Percentiles rank a stretch among this genome's conserved stretches.
These are phyloP conservation scores for Conticribra weissflogii DNA, from an alignment of 108 stramenopile genomes.

Conservation along the genomic window DNA sequence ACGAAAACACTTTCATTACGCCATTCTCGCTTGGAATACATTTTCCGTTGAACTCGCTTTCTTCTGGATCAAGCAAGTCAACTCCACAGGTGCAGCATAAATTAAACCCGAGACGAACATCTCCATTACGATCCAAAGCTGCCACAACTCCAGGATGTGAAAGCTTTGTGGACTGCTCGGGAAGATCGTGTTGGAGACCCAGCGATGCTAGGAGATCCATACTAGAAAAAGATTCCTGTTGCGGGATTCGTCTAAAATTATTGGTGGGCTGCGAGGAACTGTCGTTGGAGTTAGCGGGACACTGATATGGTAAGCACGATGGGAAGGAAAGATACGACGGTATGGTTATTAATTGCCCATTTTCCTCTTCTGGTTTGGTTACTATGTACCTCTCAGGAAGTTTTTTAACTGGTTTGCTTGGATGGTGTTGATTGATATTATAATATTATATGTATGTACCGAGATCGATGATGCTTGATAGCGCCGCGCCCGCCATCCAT, in stretches of 20 bases:
- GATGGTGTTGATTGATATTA: no score
- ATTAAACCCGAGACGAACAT: constrained; percentile 41
- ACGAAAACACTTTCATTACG: constrained; percentile 17
- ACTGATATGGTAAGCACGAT: no score
- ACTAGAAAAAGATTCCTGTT: constrained; percentile 8
- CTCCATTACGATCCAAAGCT: constrained; percentile 31
- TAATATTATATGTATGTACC: no score
- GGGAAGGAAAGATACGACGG: no score
- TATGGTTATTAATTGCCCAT: no score
- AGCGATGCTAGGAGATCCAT: constrained; percentile 77
- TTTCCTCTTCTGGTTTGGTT: no score
- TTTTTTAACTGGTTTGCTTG: no score
- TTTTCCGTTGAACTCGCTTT: constrained; percentile 41
- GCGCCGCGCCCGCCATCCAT: no score
- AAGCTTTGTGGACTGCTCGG: constrained; percentile 66
- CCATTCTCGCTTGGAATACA: background rate
- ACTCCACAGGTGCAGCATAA: constrained; percentile 37
- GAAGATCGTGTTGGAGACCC: constrained; percentile 58
- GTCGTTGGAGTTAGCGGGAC: no score
- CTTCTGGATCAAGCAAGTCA: background rate
- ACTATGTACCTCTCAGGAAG: no score
- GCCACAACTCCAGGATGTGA: constrained; percentile 42
- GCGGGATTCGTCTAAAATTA: background rate
- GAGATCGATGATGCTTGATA: no score
- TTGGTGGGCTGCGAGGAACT: no score